Conservation (phyloP, 345 rosid species). For the Lumnitzera racemosa region DNA sequence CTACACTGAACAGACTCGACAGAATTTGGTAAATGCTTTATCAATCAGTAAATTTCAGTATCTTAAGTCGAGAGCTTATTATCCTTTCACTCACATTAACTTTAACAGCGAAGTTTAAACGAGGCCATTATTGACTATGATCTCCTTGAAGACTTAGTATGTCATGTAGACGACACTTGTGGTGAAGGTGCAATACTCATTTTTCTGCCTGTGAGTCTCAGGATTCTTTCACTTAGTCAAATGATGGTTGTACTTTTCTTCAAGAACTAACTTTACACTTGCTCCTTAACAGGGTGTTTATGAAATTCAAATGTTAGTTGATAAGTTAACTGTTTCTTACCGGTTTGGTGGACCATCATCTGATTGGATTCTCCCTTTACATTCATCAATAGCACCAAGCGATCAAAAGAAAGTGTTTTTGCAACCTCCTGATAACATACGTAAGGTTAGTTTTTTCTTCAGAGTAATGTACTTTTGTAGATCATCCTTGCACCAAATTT, state of each 20-base stretch:
- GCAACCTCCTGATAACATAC: slow-evolving; percentile 64
- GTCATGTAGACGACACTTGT: slow-evolving; percentile 75
- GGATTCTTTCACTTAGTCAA: slow-evolving; percentile 4
- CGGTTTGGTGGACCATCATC: slow-evolving; percentile 75
- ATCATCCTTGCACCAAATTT: too few relatives aligned
- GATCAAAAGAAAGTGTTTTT: slow-evolving; percentile 72
- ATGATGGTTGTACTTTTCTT: background rate
- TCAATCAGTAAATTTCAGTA: slow-evolving; percentile 4
- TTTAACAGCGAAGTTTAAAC: slow-evolving; percentile 66
- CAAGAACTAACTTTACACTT: background rate
- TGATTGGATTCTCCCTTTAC: slow-evolving; percentile 86
- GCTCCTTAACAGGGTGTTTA: slow-evolving; percentile 51
- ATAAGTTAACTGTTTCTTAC: slow-evolving; percentile 72
- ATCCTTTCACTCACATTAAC: slow-evolving; percentile 10
- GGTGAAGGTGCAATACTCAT: slow-evolving; percentile 74
- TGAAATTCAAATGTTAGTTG: slow-evolving; percentile 65
- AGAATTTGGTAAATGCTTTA: slow-evolving; percentile 57
- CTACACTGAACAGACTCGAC: slow-evolving; percentile 56
- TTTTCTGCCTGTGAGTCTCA: slow-evolving; percentile 72
- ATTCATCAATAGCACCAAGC: slow-evolving; percentile 70
- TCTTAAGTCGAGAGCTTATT: background rate
- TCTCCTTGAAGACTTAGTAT: slow-evolving; percentile 83
- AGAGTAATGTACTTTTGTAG: slow-evolving; percentile 1
- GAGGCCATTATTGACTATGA: slow-evolving; percentile 84
- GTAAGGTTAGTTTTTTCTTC: slow-evolving; percentile 47